Percentiles rank a stretch among this genome's conserved stretches.
phyloP scores from a whole-genome alignment of 2,329 filamentous ascomycete species.

The Pyricularia grisea region DNA sequence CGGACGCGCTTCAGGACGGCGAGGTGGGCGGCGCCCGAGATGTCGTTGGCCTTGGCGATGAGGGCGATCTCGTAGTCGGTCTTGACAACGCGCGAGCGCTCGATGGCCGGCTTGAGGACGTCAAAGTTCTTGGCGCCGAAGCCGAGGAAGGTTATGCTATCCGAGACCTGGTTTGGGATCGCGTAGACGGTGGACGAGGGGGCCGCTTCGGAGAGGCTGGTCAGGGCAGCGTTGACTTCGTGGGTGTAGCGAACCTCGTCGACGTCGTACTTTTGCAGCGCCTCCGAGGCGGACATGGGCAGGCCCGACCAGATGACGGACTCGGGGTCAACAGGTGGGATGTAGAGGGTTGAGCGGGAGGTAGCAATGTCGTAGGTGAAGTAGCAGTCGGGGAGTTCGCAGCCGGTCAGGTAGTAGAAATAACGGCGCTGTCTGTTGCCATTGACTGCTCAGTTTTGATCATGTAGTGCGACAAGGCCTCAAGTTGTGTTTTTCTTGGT shows the following conservation, averaged over 20 bases:
- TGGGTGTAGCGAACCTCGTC: constrained; percentile 66
- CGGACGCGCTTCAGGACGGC: constrained; percentile 52
- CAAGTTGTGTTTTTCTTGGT: neutral
- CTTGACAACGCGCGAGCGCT: constrained; percentile 61
- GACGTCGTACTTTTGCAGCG: constrained; percentile 67
- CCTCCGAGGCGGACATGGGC: constrained; percentile 68
- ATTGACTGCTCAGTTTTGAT: neutral
- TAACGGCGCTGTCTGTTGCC: constrained; percentile 66
- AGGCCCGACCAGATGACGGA: constrained; percentile 90
- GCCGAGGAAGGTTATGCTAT: constrained; percentile 59
- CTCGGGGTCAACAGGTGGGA: constrained; percentile 81
- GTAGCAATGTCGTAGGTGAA: constrained; percentile 71
- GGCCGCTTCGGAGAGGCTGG: constrained; percentile 33
- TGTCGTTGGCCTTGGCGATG: constrained; percentile 61
- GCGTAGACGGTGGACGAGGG: constrained; percentile 49
- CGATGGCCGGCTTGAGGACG: constrained; percentile 52
- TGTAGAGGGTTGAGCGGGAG: constrained; percentile 73
- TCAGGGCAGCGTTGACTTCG: constrained; percentile 67
- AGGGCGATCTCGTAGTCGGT: constrained; percentile 66
- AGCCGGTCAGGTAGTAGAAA: constrained; percentile 94
- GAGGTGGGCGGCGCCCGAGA: constrained; percentile 59
- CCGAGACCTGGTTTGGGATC: constrained; percentile 69
- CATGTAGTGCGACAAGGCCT: neutral
- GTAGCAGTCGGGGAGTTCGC: constrained; percentile 67
- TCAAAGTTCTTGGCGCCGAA: constrained; percentile 56